A percentile compares a stretch with the other conserved stretches of the same genome.
Evolutionary conservation across 83 land plant genomes (phyloP).

Genomic region (Diphasiastrum complanatum): DNA sequence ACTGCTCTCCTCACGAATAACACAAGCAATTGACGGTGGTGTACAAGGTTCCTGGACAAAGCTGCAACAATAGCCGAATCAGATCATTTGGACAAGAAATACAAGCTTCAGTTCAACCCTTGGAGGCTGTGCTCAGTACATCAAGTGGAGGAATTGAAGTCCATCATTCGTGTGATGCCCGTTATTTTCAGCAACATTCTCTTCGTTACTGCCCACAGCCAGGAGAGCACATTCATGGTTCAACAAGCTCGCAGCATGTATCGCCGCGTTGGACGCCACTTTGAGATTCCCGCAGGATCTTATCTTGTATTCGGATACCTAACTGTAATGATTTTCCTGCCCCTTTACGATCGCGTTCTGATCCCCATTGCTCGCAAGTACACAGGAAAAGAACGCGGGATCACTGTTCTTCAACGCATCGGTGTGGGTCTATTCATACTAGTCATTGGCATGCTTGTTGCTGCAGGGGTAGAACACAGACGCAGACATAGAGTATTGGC

Average conservation of each 20-base stretch:
- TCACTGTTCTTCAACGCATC: constrained; percentile 55
- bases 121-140: constrained; percentile 59
- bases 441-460: constrained; percentile 31
- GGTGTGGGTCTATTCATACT: constrained; percentile 54
- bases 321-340: constrained; percentile 41
- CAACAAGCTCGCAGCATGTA: constrained; percentile 54
- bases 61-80: constrained; percentile 40
- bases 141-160: constrained; percentile 64
- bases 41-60: constrained; percentile 53
- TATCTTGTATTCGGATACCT: constrained; percentile 39
- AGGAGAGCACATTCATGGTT: constrained; percentile 59
- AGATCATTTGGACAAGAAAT: background rate
- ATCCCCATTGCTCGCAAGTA: constrained; percentile 39
- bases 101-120: background rate
- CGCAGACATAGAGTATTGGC: no score
- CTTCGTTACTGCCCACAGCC: constrained; percentile 47
- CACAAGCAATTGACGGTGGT: background rate
- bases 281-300: constrained; percentile 51
- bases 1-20: background rate
- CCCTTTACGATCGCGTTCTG: constrained; percentile 49
- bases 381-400: constrained; percentile 56
- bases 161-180: constrained; percentile 45
- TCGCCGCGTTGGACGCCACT: constrained; percentile 22
- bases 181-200: constrained; percentile 47
- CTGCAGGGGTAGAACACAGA: constrained; percentile 48